These are phyloP conservation scores for Dendrobium chrysotoxum DNA, from an alignment of 106 monocot genomes.

Conservation along the genomic window DNA sequence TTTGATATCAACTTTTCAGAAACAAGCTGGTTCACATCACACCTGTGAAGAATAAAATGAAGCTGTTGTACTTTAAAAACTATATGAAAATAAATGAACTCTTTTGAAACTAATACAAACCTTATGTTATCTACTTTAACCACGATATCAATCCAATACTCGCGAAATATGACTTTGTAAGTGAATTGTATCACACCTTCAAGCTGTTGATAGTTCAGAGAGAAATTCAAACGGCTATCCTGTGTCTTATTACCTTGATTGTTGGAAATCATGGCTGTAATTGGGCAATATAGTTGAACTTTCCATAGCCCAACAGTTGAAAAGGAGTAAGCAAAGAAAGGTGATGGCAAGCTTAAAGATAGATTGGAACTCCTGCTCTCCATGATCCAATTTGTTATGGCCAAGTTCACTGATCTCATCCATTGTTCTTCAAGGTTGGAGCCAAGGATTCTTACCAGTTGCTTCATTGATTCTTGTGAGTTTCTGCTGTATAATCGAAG, in stretches of 20 bases:
- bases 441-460: conserved; percentile 34
- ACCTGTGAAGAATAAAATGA: conserved; percentile 13
- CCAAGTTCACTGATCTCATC: conserved; percentile 67
- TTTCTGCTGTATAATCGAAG: conserved; percentile 7
- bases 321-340: conserved; percentile 55
- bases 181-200: conserved; percentile 40
- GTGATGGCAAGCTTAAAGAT: conserved; percentile 26
- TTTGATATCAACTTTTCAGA: conserved; percentile 27
- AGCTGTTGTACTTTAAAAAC: neutral
- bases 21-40: conserved; percentile 28
- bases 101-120: conserved; percentile 6
- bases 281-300: conserved; percentile 70
- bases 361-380: conserved; percentile 31
- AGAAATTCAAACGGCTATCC: conserved; percentile 66
- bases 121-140: conserved; percentile 28
- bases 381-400: conserved; percentile 49
- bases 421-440: conserved; percentile 74
- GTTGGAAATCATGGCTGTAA: conserved; percentile 46
- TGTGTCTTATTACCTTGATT: conserved; percentile 21
- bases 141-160: conserved; percentile 20
- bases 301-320: conserved; percentile 64
- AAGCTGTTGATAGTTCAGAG: conserved; percentile 59
- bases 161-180: conserved; percentile 14
- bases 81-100: neutral
- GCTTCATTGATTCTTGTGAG: conserved; percentile 7